Evolutionary conservation across 768 basidiomycete species (phyloP).

Genomic region (Collybiopsis confluens): DNA sequence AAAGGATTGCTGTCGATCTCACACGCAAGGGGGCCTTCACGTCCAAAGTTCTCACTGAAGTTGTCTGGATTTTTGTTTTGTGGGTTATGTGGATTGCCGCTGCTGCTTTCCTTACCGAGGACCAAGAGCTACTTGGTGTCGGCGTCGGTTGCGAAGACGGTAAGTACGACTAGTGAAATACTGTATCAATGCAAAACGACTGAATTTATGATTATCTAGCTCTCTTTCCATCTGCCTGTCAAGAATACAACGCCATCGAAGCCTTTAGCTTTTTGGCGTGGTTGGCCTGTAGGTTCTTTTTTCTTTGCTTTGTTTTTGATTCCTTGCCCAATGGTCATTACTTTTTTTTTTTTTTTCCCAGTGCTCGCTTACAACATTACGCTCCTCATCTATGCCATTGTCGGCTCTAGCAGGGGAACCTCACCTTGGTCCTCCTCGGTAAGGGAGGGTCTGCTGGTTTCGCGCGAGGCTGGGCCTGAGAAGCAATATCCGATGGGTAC

Average conservation of each 20-base stretch:
- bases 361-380: neutral
- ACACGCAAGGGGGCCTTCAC: conserved; percentile 9
- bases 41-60: conserved; percentile 9
- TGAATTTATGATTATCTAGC: neutral
- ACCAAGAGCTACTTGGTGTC: neutral
- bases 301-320: no score
- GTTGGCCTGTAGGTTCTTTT: conserved; percentile 16
- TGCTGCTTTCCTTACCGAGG: conserved; percentile 4
- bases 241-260: conserved; percentile 21
- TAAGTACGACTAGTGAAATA: neutral
- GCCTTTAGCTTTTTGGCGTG: conserved; percentile 22
- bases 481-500: neutral
- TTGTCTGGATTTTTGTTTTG: conserved; percentile 9
- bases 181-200: neutral
- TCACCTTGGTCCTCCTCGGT: neutral
- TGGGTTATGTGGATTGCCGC: conserved; percentile 11
- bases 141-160: neutral
- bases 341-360: no score
- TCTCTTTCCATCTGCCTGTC: conserved; percentile 17
- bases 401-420: neutral
- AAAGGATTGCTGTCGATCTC: conserved; percentile 9
- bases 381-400: neutral
- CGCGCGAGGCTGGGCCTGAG: neutral
- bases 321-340: no score
- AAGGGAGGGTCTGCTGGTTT: neutral